Evolutionary conservation across 305 asterid species (phyloP), one percentile per base, ranked within the genome.

Genomic region (Ajuga reptans): DNA sequence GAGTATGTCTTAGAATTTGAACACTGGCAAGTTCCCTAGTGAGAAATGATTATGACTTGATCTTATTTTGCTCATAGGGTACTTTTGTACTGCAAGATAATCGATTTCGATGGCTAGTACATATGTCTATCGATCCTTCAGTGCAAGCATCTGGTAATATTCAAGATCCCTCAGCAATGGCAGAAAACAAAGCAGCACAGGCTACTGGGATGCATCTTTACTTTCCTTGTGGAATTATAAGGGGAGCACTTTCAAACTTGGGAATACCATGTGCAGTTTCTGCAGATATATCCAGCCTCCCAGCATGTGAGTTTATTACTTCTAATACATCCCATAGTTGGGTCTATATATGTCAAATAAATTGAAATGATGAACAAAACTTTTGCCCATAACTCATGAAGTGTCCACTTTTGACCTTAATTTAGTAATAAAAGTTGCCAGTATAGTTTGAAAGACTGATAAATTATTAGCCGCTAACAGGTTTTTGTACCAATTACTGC

Each of bases 251-350:
- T 65, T 92, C 98, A 64, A 92, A 90, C 86, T 84, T 92, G 87
- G 98, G 98, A 72, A 92, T 92, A 75, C 90, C 90, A 18, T 90
- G 96, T 88, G 98, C 97, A 75, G 98, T 92, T 82, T 92, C 98
- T 72, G 98, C 97, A 39, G 97, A 92, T 83, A 90, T 86, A 77
- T 84, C 96, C 77, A 87, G 76, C 78, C 91, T 87, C 76, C 98
- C 98, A 58, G 94, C 97, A 73, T 92, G 98, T 92, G 79, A 88
- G 97, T 76, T 58, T 37, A 33, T 55, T 47, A 15, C 72, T 54
- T 53, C 37, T 34, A 54, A 46, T 56, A 56, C 49, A 12, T 62
- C 64, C 41, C 43, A 39, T 63, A 47, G 21, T 62, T 36, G 6
- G 15, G 42, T 37, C 47, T 16, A 43, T 66, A 42, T 55, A 47